Conservation (phyloP, 768 basidiomycete genomes). For the Xanthoconium stramineum region DNA sequence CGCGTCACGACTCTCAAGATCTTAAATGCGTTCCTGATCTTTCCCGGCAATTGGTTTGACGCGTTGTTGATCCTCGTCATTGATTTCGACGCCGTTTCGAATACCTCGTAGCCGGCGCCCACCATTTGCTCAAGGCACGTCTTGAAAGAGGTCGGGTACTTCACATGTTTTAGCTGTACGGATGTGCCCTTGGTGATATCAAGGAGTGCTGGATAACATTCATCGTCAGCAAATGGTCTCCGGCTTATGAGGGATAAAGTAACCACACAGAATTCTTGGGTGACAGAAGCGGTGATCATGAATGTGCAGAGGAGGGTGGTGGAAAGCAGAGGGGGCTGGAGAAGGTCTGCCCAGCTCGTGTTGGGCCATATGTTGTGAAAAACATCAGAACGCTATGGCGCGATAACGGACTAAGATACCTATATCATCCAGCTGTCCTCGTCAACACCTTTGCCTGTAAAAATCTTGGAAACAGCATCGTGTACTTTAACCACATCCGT, state of each 20-base stretch:
- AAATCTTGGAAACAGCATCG: conserved; percentile 17
- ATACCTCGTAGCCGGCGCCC: conserved; percentile 18
- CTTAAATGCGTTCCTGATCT: conserved; percentile 13
- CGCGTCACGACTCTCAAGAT: no score
- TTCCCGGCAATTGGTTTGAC: conserved; percentile 14
- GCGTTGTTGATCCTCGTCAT: conserved; percentile 21
- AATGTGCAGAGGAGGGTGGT: conserved; percentile 1
- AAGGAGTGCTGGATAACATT: conserved; percentile 2
- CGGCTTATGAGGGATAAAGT: background rate
- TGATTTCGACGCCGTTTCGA: conserved; percentile 16
- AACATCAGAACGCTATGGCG: background rate
- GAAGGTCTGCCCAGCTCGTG: conserved; percentile 18
- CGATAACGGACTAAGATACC: background rate
- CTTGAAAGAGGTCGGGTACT: conserved; percentile 20
- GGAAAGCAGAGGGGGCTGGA: conserved; percentile 15
- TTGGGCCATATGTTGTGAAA: conserved; percentile 17
- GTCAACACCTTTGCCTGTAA: conserved; percentile 18
- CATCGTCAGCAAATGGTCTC: background rate
- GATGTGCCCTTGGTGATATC: conserved; percentile 6
- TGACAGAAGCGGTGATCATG: conserved; percentile 15
- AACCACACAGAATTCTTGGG: conserved; percentile 16
- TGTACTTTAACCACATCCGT: conserved; percentile 12
- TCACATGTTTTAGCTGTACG: conserved; percentile 9
- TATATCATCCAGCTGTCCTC: conserved; percentile 22
- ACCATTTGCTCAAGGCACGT: conserved; percentile 22